Percentiles rank a stretch among this genome's conserved stretches.
phyloP scores from a whole-genome alignment of 176 grass and related monocot species.

The Dactylis glomerata region DNA sequence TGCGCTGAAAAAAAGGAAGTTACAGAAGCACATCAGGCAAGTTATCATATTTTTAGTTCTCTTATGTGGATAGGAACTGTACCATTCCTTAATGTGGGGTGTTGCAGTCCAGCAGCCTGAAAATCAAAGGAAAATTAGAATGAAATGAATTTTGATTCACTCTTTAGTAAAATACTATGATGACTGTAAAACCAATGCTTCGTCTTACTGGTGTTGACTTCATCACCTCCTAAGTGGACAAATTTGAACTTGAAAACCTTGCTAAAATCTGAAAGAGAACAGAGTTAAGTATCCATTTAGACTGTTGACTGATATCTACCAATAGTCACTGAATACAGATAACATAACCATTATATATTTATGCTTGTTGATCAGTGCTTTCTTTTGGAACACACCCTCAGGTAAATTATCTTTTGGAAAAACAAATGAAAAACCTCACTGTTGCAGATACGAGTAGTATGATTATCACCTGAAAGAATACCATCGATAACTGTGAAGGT shows the following conservation, averaged over 20 bases:
- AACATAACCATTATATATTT: not conserved
- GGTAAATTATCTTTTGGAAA: slow-evolving; percentile 25
- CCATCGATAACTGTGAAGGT: slow-evolving; percentile 83
- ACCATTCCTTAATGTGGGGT: slow-evolving; percentile 70
- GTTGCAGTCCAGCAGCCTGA: slow-evolving; percentile 80
- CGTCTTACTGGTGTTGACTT: slow-evolving; percentile 83
- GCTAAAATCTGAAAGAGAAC: slow-evolving; percentile 84
- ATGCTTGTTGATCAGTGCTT: not conserved
- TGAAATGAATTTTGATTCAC: slow-evolving; percentile 12
- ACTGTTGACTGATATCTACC: not conserved
- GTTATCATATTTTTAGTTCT: slow-evolving; percentile 29
- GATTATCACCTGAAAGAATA: slow-evolving; percentile 82
- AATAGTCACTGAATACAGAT: not conserved
- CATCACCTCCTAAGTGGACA: slow-evolving; percentile 95
- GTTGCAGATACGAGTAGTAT: not conserved
- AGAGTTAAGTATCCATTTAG: slow-evolving; percentile 16
- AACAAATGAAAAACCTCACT: slow-evolving; percentile 4
- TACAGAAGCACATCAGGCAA: slow-evolving; percentile 19
- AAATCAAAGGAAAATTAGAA: slow-evolving; percentile 29
- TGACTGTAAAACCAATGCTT: slow-evolving; percentile 18
- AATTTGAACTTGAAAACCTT: slow-evolving; percentile 99
- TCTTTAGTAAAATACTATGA: not conserved
- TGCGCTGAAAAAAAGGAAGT: not conserved
- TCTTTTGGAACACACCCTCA: not conserved
- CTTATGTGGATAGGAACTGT: slow-evolving; percentile 28